Conservation (phyloP, 139 green algal genomes). For the Coelastrella sp. region DNA sequence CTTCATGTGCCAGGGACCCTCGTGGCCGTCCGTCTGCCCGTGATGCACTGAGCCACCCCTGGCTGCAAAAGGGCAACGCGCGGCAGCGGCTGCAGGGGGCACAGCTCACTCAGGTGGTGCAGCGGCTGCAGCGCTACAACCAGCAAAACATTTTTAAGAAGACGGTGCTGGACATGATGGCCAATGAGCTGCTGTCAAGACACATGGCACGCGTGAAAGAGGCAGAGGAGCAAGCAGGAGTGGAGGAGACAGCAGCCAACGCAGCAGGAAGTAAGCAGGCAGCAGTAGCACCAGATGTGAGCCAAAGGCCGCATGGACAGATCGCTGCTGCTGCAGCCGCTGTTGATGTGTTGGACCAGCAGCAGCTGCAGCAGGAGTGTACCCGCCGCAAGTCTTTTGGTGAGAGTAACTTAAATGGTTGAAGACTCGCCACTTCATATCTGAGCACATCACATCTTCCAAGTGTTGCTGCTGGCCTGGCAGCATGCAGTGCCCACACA, state of each 20-base stretch:
- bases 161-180: constrained; percentile 92
- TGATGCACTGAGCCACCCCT: constrained; percentile 84
- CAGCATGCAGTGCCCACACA: too few species aligned
- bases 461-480: too few species aligned
- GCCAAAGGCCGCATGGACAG: background rate
- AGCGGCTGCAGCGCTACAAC: constrained; percentile 80
- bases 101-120: constrained; percentile 80
- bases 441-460: too few species aligned
- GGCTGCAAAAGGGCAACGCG: constrained; percentile 65
- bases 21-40: constrained; percentile 71
- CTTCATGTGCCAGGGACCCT: constrained; percentile 69
- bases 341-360: background rate
- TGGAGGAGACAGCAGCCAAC: background rate
- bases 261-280: background rate
- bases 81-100: constrained; percentile 58
- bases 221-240: constrained; percentile 19
- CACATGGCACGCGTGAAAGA: constrained; percentile 46
- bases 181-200: constrained; percentile 80
- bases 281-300: background rate
- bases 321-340: background rate
- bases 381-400: too few species aligned
- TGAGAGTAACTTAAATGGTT: too few species aligned
- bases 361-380: too few species aligned
- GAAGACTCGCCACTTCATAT: too few species aligned
- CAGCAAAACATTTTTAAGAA: constrained; percentile 76